Conservation (phyloP, 805 yeast genomes). For the Lipomyces chichibuensis region DNA sequence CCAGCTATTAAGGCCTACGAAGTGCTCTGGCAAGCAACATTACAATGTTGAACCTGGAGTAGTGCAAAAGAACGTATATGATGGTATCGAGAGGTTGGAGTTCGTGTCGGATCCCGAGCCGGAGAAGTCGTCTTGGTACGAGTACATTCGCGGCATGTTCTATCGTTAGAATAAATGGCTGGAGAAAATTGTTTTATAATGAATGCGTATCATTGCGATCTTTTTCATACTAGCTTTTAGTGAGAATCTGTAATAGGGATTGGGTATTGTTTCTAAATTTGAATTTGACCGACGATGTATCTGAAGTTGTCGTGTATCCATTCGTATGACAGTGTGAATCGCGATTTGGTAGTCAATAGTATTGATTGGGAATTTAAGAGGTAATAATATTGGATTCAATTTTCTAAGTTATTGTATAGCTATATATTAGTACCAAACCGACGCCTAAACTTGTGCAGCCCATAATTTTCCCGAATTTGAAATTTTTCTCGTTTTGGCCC, state of each 20-base stretch:
- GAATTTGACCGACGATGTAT: no score
- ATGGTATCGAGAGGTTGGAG: no score
- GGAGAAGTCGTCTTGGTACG: background rate
- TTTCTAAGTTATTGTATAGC: no score
- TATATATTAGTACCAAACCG: no score
- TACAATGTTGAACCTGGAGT: background rate
- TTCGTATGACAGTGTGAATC: background rate
- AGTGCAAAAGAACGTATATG: no score
- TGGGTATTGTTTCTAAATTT: background rate
- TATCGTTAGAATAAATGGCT: background rate
- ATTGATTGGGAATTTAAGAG: background rate
- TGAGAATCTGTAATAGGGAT: background rate
- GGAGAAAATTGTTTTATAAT: background rate
- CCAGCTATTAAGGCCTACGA: slow-evolving; percentile 1
- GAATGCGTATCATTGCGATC: background rate
- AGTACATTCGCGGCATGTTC: background rate
- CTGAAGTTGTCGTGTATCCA: background rate
- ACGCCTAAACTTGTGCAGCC: no score
- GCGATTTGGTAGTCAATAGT: background rate
- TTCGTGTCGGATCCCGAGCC: background rate
- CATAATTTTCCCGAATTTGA: background rate
- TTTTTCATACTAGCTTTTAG: background rate
- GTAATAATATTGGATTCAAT: no score
- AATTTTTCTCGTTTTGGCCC: background rate
- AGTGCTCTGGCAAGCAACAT: background rate